These are phyloP conservation scores for Leishmania amazonensis DNA, from an alignment of 208 protist species.

Conservation along the genomic window DNA sequence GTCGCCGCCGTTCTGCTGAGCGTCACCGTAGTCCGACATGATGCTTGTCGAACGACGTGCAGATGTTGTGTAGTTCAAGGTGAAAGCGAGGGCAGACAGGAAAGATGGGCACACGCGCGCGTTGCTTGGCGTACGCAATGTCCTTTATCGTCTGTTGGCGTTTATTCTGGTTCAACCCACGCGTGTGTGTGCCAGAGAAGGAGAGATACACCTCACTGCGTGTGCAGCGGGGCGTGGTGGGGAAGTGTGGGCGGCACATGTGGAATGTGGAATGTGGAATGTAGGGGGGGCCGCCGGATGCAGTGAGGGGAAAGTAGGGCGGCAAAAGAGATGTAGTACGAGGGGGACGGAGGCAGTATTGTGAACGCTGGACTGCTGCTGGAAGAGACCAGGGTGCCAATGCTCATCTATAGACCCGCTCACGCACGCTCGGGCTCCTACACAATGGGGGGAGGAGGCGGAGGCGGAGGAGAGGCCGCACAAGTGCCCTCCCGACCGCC, in stretches of 20 bases:
- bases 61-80: background rate
- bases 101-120: background rate
- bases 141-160: background rate
- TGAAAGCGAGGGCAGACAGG: background rate
- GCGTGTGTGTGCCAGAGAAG: background rate
- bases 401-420: background rate
- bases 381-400: background rate
- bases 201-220: background rate
- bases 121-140: background rate
- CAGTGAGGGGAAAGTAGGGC: background rate
- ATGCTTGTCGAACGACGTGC: background rate
- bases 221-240: background rate
- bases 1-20: constrained; percentile 11
- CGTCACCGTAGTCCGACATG: constrained; percentile 32
- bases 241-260: too few relatives aligned
- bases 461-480: too few relatives aligned
- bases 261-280: too few relatives aligned
- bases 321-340: background rate
- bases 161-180: background rate
- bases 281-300: too few relatives aligned
- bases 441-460: too few relatives aligned
- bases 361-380: background rate
- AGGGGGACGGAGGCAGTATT: background rate
- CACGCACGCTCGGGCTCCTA: too few relatives aligned
- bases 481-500: too few relatives aligned